Evolutionary conservation across 1,284 basidiomycete genomes (phyloP).

Genomic region (Rhodotorula sp.): DNA sequence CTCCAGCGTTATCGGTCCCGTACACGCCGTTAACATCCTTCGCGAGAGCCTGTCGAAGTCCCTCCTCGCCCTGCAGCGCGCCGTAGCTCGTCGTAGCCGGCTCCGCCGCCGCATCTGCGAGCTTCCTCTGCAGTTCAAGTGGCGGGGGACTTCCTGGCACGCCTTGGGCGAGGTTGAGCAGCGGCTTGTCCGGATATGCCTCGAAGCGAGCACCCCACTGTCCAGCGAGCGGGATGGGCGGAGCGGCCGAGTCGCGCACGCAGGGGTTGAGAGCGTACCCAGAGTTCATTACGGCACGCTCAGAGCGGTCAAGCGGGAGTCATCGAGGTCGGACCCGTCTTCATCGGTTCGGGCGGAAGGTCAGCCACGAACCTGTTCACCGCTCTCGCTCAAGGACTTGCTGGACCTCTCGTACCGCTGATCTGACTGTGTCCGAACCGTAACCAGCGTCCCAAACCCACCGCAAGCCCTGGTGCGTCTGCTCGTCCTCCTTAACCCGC

Average conservation of each 20-base stretch:
- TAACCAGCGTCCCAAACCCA: too few species aligned
- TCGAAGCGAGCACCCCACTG: constrained; percentile 62
- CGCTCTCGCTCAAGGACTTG: too few species aligned
- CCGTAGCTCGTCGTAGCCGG: constrained; percentile 62
- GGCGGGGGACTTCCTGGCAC: constrained; percentile 69
- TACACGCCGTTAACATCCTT: constrained; percentile 68
- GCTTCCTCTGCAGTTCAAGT: constrained; percentile 56
- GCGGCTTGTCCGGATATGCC: constrained; percentile 49
- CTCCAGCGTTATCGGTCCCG: constrained; percentile 45
- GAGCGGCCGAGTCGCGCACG: constrained; percentile 11
- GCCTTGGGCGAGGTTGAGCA: constrained; percentile 70
- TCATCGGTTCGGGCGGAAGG: too few species aligned
- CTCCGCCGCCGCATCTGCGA: constrained; percentile 56
- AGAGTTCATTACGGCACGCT: not conserved
- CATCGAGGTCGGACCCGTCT: not conserved
- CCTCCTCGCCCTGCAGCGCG: constrained; percentile 63
- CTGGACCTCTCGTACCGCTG: too few species aligned
- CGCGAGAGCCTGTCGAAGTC: constrained; percentile 61
- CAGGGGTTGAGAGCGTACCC: constrained; percentile 7
- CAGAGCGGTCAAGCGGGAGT: too few species aligned
- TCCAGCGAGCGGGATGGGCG: constrained; percentile 63
- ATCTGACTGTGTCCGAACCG: too few species aligned
- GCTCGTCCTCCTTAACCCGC: too few species aligned
- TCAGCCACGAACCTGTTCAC: too few species aligned
- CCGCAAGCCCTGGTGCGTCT: too few species aligned